These are phyloP conservation scores for Candida sanyaensis DNA, from an alignment of 1,139 yeast species.

Conservation along the genomic window DNA sequence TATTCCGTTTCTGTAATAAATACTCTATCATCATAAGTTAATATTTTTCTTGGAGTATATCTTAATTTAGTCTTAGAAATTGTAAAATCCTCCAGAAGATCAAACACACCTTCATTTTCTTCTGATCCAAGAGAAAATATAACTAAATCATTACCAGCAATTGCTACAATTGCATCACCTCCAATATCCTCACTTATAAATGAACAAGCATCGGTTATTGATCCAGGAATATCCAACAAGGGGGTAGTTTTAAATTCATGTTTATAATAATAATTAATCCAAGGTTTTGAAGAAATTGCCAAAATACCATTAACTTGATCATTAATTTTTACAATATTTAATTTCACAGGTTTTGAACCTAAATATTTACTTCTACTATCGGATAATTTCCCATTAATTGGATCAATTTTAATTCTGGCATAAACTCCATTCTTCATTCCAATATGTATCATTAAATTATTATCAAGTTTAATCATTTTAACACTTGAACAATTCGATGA, in stretches of 20 bases:
- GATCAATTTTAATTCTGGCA: conserved; percentile 61
- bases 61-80: conserved; percentile 45
- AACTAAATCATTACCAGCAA: conserved; percentile 51
- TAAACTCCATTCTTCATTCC: conserved; percentile 86
- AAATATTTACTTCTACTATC: conserved; percentile 73
- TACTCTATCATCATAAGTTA: conserved; percentile 27
- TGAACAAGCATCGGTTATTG: conserved; percentile 40
- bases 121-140: conserved; percentile 59
- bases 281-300: conserved; percentile 47
- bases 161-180: conserved; percentile 63
- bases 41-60: conserved; percentile 55
- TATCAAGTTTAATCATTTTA: conserved; percentile 28
- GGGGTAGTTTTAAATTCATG: conserved; percentile 44
- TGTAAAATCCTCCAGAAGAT: conserved; percentile 47
- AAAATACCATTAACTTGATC: conserved; percentile 27
- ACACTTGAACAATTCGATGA: conserved; percentile 59
- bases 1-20: conserved; percentile 52
- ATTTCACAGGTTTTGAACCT: conserved; percentile 64
- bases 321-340: conserved; percentile 38
- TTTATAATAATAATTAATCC: conserved; percentile 30
- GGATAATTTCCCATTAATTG: conserved; percentile 60
- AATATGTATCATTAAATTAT: conserved; percentile 51
- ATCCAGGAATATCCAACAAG: conserved; percentile 27
- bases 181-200: conserved; percentile 68
- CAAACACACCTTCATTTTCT: conserved; percentile 28